These are phyloP conservation scores for Senna siamea DNA, from an alignment of 306 rosid genomes.

Conservation along the genomic window DNA sequence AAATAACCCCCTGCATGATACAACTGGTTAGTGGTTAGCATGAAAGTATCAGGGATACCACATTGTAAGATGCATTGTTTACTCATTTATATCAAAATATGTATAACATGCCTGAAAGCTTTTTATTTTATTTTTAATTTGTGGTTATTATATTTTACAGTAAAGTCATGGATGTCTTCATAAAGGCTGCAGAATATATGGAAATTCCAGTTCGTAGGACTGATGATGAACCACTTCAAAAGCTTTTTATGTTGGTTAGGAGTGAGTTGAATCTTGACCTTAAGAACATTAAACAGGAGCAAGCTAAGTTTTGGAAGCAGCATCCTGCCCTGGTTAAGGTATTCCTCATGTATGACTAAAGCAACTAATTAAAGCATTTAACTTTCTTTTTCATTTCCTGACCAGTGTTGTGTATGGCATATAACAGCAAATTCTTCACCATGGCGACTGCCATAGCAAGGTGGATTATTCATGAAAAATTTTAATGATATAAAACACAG, in stretches of 20 bases:
- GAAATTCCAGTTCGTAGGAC: constrained; percentile 97
- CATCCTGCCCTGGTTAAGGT: constrained; percentile 97
- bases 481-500: neutral
- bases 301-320: constrained; percentile 97
- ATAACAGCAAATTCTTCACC: neutral
- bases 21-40: neutral
- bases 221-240: constrained; percentile 90
- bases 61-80: neutral
- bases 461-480: neutral
- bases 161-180: constrained; percentile 98
- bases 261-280: constrained; percentile 98
- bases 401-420: neutral
- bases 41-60: constrained; percentile 6
- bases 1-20: constrained; percentile 6
- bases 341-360: constrained; percentile 33
- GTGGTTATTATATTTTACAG: constrained; percentile 46
- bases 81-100: neutral
- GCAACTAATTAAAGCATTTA: neutral
- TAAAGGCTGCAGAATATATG: constrained; percentile 89
- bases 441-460: neutral
- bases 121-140: neutral
- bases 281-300: constrained; percentile 96
- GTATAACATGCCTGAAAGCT: constrained; percentile 6
- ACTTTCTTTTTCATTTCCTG: constrained; percentile 23
- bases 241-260: constrained; percentile 88